phyloP scores from a whole-genome alignment of 768 basidiomycete genomes.

The Hypholoma sublateritium region DNA sequence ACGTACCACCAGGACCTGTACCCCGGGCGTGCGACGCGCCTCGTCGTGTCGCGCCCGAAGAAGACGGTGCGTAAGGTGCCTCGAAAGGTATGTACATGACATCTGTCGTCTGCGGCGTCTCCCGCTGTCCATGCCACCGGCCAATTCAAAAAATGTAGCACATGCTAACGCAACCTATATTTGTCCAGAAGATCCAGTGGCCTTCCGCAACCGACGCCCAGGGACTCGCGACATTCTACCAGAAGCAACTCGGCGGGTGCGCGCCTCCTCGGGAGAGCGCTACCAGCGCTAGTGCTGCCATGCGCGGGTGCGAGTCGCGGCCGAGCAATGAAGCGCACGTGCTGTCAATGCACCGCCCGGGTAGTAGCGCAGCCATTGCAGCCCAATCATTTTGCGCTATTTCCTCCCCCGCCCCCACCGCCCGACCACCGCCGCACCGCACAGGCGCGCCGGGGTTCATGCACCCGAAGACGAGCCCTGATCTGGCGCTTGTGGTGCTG shows the following conservation, averaged over 20 bases:
- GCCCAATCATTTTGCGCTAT: too few relatives aligned
- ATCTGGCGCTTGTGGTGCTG: too few relatives aligned
- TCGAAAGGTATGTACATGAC: not conserved
- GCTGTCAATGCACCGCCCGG: not conserved
- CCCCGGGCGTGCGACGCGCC: not conserved
- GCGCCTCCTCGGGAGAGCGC: not conserved
- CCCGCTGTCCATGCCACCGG: too few relatives aligned
- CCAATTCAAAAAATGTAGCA: too few relatives aligned
- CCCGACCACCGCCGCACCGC: too few relatives aligned
- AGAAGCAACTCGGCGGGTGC: not conserved
- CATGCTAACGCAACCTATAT: not conserved
- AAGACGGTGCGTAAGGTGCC: not conserved
- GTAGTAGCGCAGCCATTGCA: not conserved
- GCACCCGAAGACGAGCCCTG: too few relatives aligned
- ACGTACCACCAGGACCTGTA: conserved; percentile 5
- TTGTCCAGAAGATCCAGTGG: not conserved
- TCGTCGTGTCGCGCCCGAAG: conserved; percentile 4
- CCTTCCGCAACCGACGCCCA: not conserved
- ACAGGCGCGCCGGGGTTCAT: too few relatives aligned
- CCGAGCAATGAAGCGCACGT: not conserved
- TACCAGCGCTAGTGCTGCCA: not conserved
- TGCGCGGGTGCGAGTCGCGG: not conserved
- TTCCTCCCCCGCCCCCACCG: too few relatives aligned
- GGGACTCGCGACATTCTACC: not conserved
- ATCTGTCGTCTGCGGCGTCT: too few relatives aligned